phyloP scores from a whole-genome alignment of 257 asterid genomes.

The Ocimum tenuiflorum region DNA sequence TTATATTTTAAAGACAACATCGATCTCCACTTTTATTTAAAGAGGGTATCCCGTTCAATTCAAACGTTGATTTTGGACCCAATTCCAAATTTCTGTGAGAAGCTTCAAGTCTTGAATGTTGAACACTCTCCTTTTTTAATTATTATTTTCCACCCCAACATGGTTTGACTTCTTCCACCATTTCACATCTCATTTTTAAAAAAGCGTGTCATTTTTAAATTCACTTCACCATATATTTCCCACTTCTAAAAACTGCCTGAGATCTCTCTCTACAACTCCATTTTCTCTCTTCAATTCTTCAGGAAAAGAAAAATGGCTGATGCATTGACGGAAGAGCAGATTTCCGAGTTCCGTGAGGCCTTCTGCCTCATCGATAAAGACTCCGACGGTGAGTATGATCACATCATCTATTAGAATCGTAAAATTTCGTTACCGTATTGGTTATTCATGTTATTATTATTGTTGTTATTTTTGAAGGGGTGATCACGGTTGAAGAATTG shows the following conservation, averaged over 20 bases:
- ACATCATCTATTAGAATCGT: no score
- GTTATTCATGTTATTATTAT: no score
- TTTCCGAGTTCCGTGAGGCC: conserved; percentile 51
- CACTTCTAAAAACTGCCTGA: background rate
- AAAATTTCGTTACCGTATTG: no score
- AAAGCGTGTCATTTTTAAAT: background rate
- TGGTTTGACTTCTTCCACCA: conserved; percentile 21
- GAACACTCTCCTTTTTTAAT: conserved; percentile 6
- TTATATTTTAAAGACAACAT: no score
- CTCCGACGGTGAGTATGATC: conserved; percentile 25
- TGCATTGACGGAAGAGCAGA: conserved; percentile 42
- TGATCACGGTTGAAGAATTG: conserved; percentile 55
- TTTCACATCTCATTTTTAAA: background rate
- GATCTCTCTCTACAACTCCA: background rate
- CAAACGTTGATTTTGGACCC: conserved; percentile 25
- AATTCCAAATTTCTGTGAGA: conserved; percentile 7
- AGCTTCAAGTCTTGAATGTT: conserved; percentile 27
- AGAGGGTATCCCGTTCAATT: background rate
- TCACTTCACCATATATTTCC: background rate
- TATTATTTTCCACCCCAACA: background rate
- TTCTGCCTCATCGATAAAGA: conserved; percentile 52
- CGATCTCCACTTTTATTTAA: no score
- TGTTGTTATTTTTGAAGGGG: conserved; percentile 27
- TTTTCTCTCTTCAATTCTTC: background rate
- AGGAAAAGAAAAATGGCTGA: conserved; percentile 31